Conservation (phyloP, 2,329 filamentous ascomycete genomes). For the Pezicula radicicola region DNA sequence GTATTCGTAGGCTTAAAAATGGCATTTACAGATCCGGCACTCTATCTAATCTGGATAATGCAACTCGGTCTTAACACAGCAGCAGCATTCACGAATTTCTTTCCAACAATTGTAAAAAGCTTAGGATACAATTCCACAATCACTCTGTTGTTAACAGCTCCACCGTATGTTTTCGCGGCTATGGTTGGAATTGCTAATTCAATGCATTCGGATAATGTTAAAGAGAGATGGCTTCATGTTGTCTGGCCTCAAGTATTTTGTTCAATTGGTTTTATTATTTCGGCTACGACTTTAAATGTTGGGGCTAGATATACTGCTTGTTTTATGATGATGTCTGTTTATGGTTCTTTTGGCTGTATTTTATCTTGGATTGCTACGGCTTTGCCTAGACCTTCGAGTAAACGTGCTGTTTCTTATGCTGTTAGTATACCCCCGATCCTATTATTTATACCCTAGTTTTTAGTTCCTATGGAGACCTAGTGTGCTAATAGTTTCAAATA, state of each 20-base stretch:
- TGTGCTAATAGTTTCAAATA: too few species aligned
- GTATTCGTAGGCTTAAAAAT: conserved; percentile 11
- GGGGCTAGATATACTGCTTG: conserved; percentile 17
- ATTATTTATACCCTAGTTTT: too few species aligned
- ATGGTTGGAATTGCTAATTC: conserved; percentile 10
- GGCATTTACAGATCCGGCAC: conserved; percentile 9
- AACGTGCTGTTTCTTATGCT: conserved; percentile 17
- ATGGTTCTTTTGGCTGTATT: conserved; percentile 12
- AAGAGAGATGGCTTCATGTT: conserved; percentile 15
- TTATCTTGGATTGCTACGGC: conserved; percentile 19
- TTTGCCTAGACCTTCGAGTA: conserved; percentile 15
- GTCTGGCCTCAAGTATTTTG: conserved; percentile 11
- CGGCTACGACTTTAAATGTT: conserved; percentile 9
- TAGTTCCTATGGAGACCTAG: too few species aligned
- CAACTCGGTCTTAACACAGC: conserved; percentile 3
- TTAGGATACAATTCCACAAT: background rate
- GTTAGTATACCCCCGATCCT: background rate
- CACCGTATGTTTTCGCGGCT: conserved; percentile 2
- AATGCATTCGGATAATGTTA: conserved; percentile 6
- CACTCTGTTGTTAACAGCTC: background rate
- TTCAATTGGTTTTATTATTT: conserved; percentile 14
- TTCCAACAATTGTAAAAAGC: background rate
- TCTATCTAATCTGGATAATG: conserved; percentile 15
- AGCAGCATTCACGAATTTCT: conserved; percentile 7
- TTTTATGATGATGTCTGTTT: conserved; percentile 15